Evolutionary conservation across 208 protist genomes (phyloP), one percentile per base, ranked within the genome.

Genomic region (Borovskyia barvae): DNA sequence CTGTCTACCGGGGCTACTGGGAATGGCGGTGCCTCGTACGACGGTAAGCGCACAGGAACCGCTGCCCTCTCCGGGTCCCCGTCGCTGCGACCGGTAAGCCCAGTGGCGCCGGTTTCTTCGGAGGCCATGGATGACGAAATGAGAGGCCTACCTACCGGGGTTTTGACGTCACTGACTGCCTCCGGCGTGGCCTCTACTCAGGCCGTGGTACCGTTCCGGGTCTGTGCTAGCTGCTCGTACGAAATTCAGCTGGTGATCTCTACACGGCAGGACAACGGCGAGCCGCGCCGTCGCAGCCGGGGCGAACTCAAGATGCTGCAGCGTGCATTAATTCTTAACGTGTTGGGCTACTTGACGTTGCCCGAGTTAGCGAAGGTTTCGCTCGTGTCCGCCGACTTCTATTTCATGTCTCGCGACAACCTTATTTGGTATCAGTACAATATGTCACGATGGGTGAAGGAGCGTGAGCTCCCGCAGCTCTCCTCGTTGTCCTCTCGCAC

Each of bases 401-500:
- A 94, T 49, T 92, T 94, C 37, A 82, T 92, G 66, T 80, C 84
- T 0, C 57, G 80, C 11, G 85, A 94, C 63, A 94, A 94, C 48
- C 33, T 90, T 11, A 88, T 94, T 42, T 94, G 87, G 87, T 90
- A 89, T 35, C 79, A 87, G 50, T 85, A 92, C 67, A 94, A 94
- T 59, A 86, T 90, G 77, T 37, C 59, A 33, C 79, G 78, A 11
- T 91, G 77, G 69, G 25, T 57, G 43, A 53, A 74, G 55, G 83
- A 91, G 39, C 67, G 80, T 32, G 45, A 67, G 30, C 60, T 67
- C 30, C 64, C 72, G 40, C 58, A 72, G 39, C 60, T 79, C 26
- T 60, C 48, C 22, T 57, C 59, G 48, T 50, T 58, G 14, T 58
- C 47, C 28, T 65, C 58, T 24, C 58, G 45, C 7, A 48, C 58